Conservation (phyloP, 176 grass and related monocot genomes). For the Otatea glauca region DNA sequence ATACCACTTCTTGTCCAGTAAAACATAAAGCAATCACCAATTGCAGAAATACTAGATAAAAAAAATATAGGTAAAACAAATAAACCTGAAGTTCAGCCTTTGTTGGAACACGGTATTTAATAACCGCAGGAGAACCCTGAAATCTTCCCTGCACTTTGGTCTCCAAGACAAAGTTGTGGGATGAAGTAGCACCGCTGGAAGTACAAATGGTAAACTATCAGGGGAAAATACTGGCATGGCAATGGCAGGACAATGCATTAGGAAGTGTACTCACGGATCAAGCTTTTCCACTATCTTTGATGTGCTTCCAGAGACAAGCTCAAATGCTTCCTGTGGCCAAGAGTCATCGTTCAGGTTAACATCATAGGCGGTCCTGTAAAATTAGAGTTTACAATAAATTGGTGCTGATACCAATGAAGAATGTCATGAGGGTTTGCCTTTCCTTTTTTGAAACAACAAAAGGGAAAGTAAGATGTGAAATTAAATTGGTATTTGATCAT, state of each 20-base stretch:
- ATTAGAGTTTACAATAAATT: neutral
- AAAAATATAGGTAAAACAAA: neutral
- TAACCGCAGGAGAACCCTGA: conserved; percentile 66
- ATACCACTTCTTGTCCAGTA: neutral
- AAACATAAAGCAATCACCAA: neutral
- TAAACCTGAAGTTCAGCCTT: conserved; percentile 66
- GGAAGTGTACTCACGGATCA: conserved; percentile 58
- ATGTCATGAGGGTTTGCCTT: conserved; percentile 1
- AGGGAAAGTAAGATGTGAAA: neutral
- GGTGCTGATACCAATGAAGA: neutral
- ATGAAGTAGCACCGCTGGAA: conserved; percentile 60
- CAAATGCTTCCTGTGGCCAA: conserved; percentile 71
- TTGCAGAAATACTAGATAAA: neutral
- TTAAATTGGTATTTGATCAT: neutral
- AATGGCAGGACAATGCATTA: neutral
- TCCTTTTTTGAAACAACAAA: neutral
- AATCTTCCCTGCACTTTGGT: conserved; percentile 68
- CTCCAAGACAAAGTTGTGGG: conserved; percentile 75
- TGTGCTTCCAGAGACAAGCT: conserved; percentile 59
- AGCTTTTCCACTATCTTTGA: conserved; percentile 69
- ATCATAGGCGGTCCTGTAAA: conserved; percentile 73
- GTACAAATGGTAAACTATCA: neutral
- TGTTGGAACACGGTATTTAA: conserved; percentile 69
- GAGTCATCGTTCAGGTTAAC: conserved; percentile 71
- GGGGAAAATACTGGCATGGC: neutral